Percentiles rank a stretch among this genome's conserved stretches.
Conservation (phyloP, 148 eudicot species). For the Chenopodium quinoa region DNA sequence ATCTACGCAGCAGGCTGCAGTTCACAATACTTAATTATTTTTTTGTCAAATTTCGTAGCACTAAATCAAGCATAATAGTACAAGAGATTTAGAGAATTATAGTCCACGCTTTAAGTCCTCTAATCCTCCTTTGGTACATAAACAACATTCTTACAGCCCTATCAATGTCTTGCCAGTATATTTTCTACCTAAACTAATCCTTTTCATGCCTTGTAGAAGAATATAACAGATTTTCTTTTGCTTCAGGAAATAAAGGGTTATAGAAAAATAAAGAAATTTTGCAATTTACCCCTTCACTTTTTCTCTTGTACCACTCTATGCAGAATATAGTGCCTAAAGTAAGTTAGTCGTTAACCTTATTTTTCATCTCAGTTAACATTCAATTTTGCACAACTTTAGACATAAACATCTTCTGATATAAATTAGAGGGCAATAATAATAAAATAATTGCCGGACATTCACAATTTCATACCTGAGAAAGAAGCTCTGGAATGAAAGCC, state of each 20-base stretch:
- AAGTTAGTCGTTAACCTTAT: neutral
- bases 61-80: too few relatives aligned
- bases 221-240: neutral
- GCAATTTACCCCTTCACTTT: neutral
- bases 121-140: too few relatives aligned
- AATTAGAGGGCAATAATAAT: neutral
- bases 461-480: constrained; percentile 64
- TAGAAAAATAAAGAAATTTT: neutral
- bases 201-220: too few relatives aligned
- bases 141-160: too few relatives aligned
- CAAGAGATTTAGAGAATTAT: too few relatives aligned
- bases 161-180: too few relatives aligned
- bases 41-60: too few relatives aligned
- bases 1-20: too few relatives aligned
- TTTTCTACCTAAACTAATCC: too few relatives aligned
- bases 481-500: constrained; percentile 71
- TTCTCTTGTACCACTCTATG: neutral
- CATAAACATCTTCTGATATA: neutral
- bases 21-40: too few relatives aligned
- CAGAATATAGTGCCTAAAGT: neutral
- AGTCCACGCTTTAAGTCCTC: too few relatives aligned
- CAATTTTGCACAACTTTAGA: neutral
- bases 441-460: neutral
- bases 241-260: neutral
- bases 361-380: neutral